Evolutionary conservation across 148 eudicot genomes (phyloP), one percentile per base, ranked within the genome.

Genomic region (Talinum fruticosum): DNA sequence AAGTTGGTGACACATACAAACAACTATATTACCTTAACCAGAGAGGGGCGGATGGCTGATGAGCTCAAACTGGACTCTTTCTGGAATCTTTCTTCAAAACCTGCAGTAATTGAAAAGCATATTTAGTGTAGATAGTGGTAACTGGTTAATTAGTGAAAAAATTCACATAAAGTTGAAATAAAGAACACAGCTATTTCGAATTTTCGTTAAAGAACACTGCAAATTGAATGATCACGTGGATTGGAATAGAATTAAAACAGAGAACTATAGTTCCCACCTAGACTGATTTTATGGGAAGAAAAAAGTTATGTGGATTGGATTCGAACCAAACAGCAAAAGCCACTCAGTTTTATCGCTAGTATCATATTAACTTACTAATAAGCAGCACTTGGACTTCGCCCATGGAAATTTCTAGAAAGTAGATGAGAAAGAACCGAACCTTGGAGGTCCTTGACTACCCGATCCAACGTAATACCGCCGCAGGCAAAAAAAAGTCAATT

Each of bases 81-180:
- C 87, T 93, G 97, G 79, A 93, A 93, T 80, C 97, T 88, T 70
- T 91, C 93, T 81, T 93, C 97, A 83, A 93, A 91, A 71, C 97
- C 97, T 93, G 85, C 69, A 81, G 75, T 62, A 41, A 34, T 19
- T 26, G 32, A 79, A 71, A 72, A 73, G 54, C 72, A 29, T 68
- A 8, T 19, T 21, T 35, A 70, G 24, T 13, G 30, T 37, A 14
- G 75, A 59, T n/a, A n/a, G n/a, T n/a, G n/a, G n/a, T n/a, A n/a
- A n/a, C n/a, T n/a, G n/a, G n/a, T n/a, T n/a, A n/a, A n/a, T n/a
- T n/a, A n/a, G n/a, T n/a, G n/a, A n/a, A n/a, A n/a, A 38, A 26
- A n/a, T 0, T 33, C 26, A 35, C 21, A 44, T 23, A 15, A 16
- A 51, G 49, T 5, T 21, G 24, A 30, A 62, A 62, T 28, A 47